phyloP scores from a whole-genome alignment of 176 grass and related monocot species.

The Carex scoparia region DNA sequence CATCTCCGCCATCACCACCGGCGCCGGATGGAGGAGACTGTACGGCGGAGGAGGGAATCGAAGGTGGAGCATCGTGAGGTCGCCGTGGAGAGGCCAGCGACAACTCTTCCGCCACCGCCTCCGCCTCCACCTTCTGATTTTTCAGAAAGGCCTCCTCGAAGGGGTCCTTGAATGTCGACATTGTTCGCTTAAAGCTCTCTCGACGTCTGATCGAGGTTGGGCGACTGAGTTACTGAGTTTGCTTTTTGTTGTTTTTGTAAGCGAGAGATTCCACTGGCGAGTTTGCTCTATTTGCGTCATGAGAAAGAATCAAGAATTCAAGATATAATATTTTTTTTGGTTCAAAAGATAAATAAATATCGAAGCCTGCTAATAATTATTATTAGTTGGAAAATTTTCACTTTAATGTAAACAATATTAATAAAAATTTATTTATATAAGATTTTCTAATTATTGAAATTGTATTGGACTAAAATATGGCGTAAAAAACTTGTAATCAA shows the following conservation, averaged over 20 bases:
- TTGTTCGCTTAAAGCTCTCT: not conserved
- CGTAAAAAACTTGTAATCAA: too few species aligned
- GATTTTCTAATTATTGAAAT: too few species aligned
- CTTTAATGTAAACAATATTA: too few species aligned
- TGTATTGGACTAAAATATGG: too few species aligned
- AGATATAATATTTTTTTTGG: too few species aligned
- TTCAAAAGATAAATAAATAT: too few species aligned
- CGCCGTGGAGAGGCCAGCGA: conserved; percentile 6
- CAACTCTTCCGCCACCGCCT: not conserved
- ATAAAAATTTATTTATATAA: too few species aligned
- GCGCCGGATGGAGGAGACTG: conserved; percentile 6
- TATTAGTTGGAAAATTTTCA: too few species aligned
- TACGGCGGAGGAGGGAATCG: not conserved
- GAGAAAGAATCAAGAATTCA: too few species aligned
- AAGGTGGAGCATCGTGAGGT: conserved; percentile 16
- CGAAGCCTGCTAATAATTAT: too few species aligned
- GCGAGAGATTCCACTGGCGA: not conserved
- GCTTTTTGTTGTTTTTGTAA: not conserved
- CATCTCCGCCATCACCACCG: conserved; percentile 20
- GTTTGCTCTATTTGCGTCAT: not conserved
- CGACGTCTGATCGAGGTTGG: not conserved
- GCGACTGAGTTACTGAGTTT: not conserved
- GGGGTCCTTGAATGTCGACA: conserved; percentile 54
- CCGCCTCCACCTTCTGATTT: conserved; percentile 43
- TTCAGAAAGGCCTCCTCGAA: conserved; percentile 67